phyloP scores from a whole-genome alignment of 352 stramenopile genomes.

The Thalassiosira delicatula region DNA sequence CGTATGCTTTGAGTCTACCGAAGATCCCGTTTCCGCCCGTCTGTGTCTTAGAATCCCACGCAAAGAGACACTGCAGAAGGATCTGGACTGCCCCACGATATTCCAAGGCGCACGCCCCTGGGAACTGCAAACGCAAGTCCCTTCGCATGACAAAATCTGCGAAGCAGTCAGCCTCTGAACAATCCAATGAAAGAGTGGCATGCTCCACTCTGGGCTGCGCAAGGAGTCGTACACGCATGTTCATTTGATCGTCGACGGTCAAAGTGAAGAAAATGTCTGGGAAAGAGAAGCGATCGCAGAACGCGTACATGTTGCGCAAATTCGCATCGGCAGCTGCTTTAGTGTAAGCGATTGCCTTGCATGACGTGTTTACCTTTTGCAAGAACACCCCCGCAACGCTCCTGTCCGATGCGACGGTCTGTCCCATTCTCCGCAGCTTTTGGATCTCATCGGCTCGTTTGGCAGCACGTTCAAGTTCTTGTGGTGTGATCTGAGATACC shows the following conservation, averaged over 20 bases:
- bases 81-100: conserved; percentile 27
- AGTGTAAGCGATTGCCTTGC: background rate
- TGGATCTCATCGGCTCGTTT: too few relatives aligned
- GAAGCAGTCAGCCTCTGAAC: conserved; percentile 8
- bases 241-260: too few relatives aligned
- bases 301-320: too few relatives aligned
- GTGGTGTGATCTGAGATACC: background rate
- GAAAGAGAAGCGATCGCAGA: too few relatives aligned
- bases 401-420: too few relatives aligned
- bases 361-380: conserved; percentile 1
- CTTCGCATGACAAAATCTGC: conserved; percentile 16
- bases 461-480: conserved; percentile 7
- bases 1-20: conserved; percentile 16
- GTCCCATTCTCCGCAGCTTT: too few relatives aligned
- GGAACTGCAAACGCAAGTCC: conserved; percentile 11
- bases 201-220: too few relatives aligned
- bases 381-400: background rate
- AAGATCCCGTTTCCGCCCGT: conserved; percentile 12
- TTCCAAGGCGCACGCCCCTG: conserved; percentile 31
- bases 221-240: too few relatives aligned
- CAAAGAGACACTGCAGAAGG: conserved; percentile 11
- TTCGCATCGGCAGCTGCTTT: too few relatives aligned
- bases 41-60: conserved; percentile 26
- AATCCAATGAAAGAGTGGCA: background rate
- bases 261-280: too few relatives aligned